These are phyloP conservation scores for Aspergillus coremiiformis DNA, from an alignment of 495 filamentous ascomycete genomes.

Conservation along the genomic window DNA sequence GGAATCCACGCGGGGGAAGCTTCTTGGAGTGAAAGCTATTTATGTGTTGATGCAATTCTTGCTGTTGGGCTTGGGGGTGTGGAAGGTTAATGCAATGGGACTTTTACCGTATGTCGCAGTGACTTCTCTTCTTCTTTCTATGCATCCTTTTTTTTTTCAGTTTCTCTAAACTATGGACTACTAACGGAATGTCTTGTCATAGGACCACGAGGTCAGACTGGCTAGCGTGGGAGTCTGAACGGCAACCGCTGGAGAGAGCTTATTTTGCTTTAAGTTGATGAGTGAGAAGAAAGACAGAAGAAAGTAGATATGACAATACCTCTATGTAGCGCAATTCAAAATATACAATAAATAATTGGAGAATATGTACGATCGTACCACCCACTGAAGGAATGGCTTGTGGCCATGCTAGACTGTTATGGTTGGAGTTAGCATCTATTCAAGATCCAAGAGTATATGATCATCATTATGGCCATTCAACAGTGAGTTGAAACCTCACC, in stretches of 20 bases:
- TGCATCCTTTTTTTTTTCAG: background rate
- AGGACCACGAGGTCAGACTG: constrained; percentile 92
- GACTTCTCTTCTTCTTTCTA: background rate
- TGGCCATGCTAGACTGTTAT: too few species aligned
- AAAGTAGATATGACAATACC: background rate
- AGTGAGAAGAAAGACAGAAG: background rate
- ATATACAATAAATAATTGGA: background rate
- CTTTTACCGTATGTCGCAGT: constrained; percentile 71
- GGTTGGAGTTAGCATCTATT: too few species aligned
- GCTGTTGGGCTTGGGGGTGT: constrained; percentile 77
- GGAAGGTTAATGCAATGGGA: constrained; percentile 97
- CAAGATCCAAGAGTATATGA: too few species aligned
- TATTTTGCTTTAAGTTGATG: constrained; percentile 40
- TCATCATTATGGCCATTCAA: too few species aligned
- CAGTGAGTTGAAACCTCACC: too few species aligned
- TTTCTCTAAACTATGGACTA: background rate
- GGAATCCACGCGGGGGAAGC: constrained; percentile 59
- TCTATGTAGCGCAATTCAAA: background rate
- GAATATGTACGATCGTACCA: background rate
- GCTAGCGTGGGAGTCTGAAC: constrained; percentile 85
- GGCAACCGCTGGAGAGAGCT: constrained; percentile 67
- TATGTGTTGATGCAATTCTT: constrained; percentile 83
- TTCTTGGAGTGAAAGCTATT: constrained; percentile 73
- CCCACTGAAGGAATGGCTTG: background rate
- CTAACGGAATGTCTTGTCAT: constrained; percentile 10